phyloP scores from a whole-genome alignment of 352 stramenopile genomes.

The Phytopythium kandeliae region DNA sequence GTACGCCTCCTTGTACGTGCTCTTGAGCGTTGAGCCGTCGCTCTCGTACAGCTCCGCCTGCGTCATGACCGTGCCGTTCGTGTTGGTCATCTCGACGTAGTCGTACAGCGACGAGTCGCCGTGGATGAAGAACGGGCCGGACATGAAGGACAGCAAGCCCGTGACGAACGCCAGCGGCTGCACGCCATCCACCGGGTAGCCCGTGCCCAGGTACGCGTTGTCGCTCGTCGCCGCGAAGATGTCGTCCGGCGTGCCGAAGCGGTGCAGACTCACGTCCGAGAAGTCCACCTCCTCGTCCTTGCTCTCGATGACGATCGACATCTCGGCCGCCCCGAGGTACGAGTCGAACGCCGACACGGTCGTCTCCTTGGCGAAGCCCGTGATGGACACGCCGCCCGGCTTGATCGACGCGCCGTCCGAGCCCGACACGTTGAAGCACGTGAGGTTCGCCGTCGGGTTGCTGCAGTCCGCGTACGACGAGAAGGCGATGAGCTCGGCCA shows the following conservation, averaged over 20 bases:
- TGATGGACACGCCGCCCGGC: slow-evolving; percentile 38
- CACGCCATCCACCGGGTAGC: slow-evolving; percentile 54
- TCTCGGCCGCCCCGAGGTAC: slow-evolving; percentile 37
- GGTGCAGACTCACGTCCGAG: slow-evolving; percentile 37
- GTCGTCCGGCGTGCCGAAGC: slow-evolving; percentile 36
- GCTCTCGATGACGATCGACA: slow-evolving; percentile 45
- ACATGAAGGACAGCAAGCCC: slow-evolving; percentile 69
- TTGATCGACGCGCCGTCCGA: slow-evolving; percentile 34
- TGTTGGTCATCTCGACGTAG: slow-evolving; percentile 50
- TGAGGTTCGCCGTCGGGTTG: slow-evolving; percentile 38
- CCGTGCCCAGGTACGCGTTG: slow-evolving; percentile 34
- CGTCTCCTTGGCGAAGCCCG: slow-evolving; percentile 37
- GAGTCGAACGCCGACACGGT: slow-evolving; percentile 22
- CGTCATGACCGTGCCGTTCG: slow-evolving; percentile 35
- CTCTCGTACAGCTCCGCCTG: slow-evolving; percentile 39
- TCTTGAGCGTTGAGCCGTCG: slow-evolving; percentile 32
- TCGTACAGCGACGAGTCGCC: slow-evolving; percentile 38
- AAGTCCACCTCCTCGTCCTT: slow-evolving; percentile 33
- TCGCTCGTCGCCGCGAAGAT: slow-evolving; percentile 23
- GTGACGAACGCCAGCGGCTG: slow-evolving; percentile 59
- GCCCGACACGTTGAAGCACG: slow-evolving; percentile 44
- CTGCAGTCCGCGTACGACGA: slow-evolving; percentile 51
- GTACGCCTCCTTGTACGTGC: slow-evolving; percentile 37
- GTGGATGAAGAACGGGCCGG: slow-evolving; percentile 63
- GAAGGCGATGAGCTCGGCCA: slow-evolving; percentile 50